Percentiles rank a stretch among this genome's conserved stretches.
Evolutionary conservation across 257 asterid genomes (phyloP).

Genomic region (Cruciata laevipes): DNA sequence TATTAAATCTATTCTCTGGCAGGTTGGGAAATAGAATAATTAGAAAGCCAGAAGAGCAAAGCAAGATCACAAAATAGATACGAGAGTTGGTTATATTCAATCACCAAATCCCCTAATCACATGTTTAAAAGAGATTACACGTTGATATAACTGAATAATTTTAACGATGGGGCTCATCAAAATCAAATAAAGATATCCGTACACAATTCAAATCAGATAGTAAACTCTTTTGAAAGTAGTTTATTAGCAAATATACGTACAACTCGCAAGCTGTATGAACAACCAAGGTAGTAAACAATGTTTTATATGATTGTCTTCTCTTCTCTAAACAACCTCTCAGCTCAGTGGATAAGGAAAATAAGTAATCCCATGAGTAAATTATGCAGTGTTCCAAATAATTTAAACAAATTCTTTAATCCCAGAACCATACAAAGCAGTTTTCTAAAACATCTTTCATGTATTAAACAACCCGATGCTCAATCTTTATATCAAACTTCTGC

Average conservation of each 20-base stretch:
- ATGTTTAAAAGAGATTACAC: neutral
- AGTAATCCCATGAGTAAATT: neutral
- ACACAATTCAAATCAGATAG: neutral
- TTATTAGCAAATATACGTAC: neutral
- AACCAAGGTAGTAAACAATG: neutral
- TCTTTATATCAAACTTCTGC: neutral
- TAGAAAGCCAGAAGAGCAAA: neutral
- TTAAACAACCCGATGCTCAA: neutral
- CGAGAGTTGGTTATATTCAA: no score
- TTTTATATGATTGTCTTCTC: no score
- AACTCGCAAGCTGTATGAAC: neutral
- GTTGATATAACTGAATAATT: neutral
- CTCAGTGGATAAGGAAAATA: neutral
- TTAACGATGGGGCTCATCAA: neutral
- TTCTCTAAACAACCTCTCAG: neutral
- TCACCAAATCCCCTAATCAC: no score
- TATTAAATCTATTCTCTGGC: constrained; percentile 13
- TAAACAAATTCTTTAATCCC: neutral
- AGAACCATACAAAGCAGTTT: neutral
- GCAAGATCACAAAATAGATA: no score
- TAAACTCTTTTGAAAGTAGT: no score
- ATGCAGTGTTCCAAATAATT: neutral
- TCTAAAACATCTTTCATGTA: neutral
- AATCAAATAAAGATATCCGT: no score
- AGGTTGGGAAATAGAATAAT: neutral